These are phyloP conservation scores for Oryza rufipogon DNA, from an alignment of 176 grass and related monocot genomes.

Conservation along the genomic window DNA sequence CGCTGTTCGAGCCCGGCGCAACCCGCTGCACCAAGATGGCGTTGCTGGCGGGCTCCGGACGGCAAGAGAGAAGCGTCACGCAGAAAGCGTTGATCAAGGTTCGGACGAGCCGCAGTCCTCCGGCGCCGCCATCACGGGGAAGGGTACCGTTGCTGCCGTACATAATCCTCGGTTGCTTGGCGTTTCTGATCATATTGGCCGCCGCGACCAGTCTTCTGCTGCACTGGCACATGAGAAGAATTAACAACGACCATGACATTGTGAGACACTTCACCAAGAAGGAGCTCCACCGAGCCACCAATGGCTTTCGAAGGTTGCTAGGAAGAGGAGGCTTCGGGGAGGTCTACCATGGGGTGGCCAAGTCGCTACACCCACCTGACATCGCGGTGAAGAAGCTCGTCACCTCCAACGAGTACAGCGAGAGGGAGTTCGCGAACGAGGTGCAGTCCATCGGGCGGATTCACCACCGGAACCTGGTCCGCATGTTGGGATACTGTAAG, in stretches of 20 bases:
- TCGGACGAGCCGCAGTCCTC: too few species aligned
- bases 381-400: conserved; percentile 44
- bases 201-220: neutral
- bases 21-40: too few species aligned
- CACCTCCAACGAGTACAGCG: neutral
- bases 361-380: neutral
- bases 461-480: conserved; percentile 45
- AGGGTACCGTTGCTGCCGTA: too few species aligned
- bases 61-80: too few species aligned
- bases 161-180: too few species aligned
- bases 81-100: too few species aligned
- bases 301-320: conserved; percentile 34
- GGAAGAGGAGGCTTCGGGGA: conserved; percentile 49
- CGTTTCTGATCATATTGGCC: too few species aligned
- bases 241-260: too few species aligned
- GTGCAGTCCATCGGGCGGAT: conserved; percentile 32
- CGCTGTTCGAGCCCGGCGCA: too few species aligned
- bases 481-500: conserved; percentile 36
- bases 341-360: neutral
- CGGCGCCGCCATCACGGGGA: too few species aligned
- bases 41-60: too few species aligned
- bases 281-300: conserved; percentile 31
- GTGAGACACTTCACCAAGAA: conserved; percentile 34
- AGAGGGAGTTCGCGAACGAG: conserved; percentile 34
- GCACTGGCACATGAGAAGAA: too few species aligned